Evolutionary conservation across 176 grass and related monocot genomes (phyloP).

Genomic region (Chrysopogon serrulatus): DNA sequence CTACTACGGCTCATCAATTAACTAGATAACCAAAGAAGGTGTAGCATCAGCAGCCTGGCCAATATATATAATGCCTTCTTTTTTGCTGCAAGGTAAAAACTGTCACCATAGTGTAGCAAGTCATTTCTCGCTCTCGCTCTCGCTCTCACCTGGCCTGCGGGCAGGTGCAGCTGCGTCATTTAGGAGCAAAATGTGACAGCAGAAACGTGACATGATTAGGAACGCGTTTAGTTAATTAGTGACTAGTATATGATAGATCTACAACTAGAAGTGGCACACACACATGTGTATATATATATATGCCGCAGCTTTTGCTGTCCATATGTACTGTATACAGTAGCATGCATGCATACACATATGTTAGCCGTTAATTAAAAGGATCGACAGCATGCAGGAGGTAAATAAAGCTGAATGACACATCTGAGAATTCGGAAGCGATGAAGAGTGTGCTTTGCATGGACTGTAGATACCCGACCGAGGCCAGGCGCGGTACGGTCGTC

Average conservation of each 20-base stretch:
- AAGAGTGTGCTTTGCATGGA: neutral
- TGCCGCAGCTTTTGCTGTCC: neutral
- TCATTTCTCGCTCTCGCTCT: neutral
- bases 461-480: neutral
- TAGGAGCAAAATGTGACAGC: neutral
- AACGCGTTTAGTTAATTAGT: neutral
- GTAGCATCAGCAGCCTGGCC: too few relatives aligned
- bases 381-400: neutral
- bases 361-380: neutral
- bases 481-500: neutral
- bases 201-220: neutral
- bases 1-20: neutral
- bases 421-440: neutral
- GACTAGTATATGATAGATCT: neutral
- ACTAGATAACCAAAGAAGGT: too few relatives aligned
- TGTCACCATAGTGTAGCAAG: neutral
- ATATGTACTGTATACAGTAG: neutral
- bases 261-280: neutral
- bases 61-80: too few relatives aligned
- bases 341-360: neutral
- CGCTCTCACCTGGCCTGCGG: neutral
- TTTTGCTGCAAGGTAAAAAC: neutral
- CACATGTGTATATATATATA: too few relatives aligned
- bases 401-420: neutral
- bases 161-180: neutral